Conservation (phyloP, 163 green algal genomes). For the Scenedesmus sp. region DNA sequence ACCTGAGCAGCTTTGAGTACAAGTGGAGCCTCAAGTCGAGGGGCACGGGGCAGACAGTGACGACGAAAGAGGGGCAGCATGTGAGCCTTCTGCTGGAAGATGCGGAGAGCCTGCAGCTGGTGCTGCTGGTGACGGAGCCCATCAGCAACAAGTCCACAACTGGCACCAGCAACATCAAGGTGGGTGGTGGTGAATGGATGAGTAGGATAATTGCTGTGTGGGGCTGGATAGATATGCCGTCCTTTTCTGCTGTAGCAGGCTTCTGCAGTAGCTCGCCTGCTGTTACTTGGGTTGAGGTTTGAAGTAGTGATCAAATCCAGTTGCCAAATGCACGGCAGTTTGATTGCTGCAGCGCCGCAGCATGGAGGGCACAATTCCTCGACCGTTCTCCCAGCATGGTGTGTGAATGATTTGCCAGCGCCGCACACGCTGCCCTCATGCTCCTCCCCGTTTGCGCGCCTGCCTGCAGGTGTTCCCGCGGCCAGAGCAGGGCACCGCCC, state of each 20-base stretch:
- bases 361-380: too few species aligned
- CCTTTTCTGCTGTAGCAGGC: too few species aligned
- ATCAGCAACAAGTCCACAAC: neutral
- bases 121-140: conserved; percentile 21
- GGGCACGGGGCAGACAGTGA: conserved; percentile 25
- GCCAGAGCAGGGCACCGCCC: neutral
- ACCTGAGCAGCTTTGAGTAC: conserved; percentile 20
- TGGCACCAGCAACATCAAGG: conserved; percentile 43
- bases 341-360: too few species aligned
- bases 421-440: neutral
- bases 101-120: conserved; percentile 36
- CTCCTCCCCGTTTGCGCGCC: neutral
- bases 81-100: neutral
- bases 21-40: conserved; percentile 20
- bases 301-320: too few species aligned
- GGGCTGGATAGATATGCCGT: too few species aligned
- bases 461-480: neutral
- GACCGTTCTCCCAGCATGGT: too few species aligned
- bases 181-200: neutral
- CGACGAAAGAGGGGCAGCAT: conserved; percentile 20
- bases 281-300: too few species aligned
- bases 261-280: too few species aligned
- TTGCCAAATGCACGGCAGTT: too few species aligned
- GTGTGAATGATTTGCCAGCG: neutral
- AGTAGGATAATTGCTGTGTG: too few species aligned